phyloP scores from a whole-genome alignment of 345 rosid genomes.

The Brassica rapa region DNA sequence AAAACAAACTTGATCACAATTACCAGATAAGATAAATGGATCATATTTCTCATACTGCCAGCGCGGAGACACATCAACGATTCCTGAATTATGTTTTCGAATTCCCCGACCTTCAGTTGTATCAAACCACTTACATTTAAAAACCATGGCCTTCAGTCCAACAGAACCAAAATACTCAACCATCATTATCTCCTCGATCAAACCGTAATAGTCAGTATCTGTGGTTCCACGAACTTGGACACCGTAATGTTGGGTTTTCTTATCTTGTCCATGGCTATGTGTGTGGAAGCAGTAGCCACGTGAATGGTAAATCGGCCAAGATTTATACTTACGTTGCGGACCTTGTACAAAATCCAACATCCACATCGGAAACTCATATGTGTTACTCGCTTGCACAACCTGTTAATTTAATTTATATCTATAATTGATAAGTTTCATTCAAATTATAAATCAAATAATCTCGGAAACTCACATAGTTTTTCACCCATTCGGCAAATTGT shows the following conservation, averaged over 20 bases:
- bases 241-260: not conserved
- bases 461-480: too few relatives aligned
- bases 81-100: not conserved
- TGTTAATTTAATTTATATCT: not conserved
- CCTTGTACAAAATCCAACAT: not conserved
- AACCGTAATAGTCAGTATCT: not conserved
- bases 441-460: too few relatives aligned
- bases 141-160: not conserved
- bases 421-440: too few relatives aligned
- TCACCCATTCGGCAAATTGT: too few relatives aligned
- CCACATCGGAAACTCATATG: not conserved
- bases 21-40: not conserved
- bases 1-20: not conserved
- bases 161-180: not conserved
- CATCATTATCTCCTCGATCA: not conserved
- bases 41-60: not conserved
- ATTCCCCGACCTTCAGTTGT: not conserved
- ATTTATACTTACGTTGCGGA: not conserved
- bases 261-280: too few relatives aligned
- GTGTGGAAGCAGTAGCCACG: not conserved
- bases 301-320: not conserved
- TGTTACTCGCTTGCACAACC: not conserved
- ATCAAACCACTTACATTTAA: too few relatives aligned
- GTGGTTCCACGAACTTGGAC: not conserved
- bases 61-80: not conserved